A percentile compares a stretch with the other conserved stretches of the same genome.
These are phyloP conservation scores for Tuber brumale DNA, from an alignment of 495 filamentous ascomycete genomes.

Conservation along the genomic window DNA sequence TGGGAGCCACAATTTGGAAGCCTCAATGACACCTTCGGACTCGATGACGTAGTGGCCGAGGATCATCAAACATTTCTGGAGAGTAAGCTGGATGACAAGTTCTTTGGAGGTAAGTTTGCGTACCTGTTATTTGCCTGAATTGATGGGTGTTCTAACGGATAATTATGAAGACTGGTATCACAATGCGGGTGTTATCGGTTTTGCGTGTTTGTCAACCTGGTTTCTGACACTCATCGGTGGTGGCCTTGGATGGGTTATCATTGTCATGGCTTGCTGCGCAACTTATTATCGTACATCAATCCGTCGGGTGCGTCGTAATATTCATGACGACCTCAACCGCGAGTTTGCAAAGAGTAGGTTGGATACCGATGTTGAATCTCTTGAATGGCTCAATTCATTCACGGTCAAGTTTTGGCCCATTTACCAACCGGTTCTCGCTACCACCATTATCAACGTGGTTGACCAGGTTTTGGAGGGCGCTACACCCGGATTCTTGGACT, in stretches of 20 bases:
- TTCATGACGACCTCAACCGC: conserved; percentile 87
- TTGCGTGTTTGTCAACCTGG: conserved; percentile 89
- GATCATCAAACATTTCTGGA: conserved; percentile 89
- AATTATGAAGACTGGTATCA: conserved; percentile 79
- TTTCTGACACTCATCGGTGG: conserved; percentile 80
- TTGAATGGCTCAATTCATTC: conserved; percentile 99
- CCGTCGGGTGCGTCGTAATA: conserved; percentile 88
- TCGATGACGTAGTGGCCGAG: conserved; percentile 43
- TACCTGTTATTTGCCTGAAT: conserved; percentile 7
- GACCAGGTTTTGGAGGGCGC: conserved; percentile 90
- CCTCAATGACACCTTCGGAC: conserved; percentile 45
- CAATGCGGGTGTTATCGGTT: conserved; percentile 84
- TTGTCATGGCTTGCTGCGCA: conserved; percentile 82
- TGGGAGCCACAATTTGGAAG: conserved; percentile 86
- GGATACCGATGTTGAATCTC: conserved; percentile 84
- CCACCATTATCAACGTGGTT: conserved; percentile 84
- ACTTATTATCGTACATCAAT: conserved; percentile 97
- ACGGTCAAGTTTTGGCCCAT: conserved; percentile 99
- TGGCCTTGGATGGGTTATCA: conserved; percentile 84
- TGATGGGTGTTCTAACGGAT: conserved; percentile 19
- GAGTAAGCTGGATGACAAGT: conserved; percentile 74
- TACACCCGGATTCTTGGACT: conserved; percentile 88
- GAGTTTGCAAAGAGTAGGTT: conserved; percentile 83
- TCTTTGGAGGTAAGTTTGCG: conserved; percentile 67
- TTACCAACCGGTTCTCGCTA: conserved; percentile 84